Evolutionary conservation across 805 yeast species (phyloP), one percentile per base, ranked within the genome.

Genomic region (Maudiozyma serrabonitensis): DNA sequence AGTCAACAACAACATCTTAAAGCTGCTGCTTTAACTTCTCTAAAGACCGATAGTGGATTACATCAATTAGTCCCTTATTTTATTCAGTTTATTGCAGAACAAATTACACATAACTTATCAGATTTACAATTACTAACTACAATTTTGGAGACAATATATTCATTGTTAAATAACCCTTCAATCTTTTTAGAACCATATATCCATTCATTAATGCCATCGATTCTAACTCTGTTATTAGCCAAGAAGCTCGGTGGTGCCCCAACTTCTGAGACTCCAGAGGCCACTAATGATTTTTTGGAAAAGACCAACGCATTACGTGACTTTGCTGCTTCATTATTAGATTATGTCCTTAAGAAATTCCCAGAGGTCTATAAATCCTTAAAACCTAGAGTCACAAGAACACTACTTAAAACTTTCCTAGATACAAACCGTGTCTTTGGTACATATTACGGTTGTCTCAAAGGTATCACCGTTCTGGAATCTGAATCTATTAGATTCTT

Each of bases 11-110:
- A 60, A 51, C 72, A 73, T 40, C 70, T 87, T 62, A 80, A 78
- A 54, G 76, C 78, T 38, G 93, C 96, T 0, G 97, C 97, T 1
- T 72, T 93, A 48, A 81, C 83, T 28, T 86, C 96, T 8, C 71
- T 93, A 52, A 80, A 86, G 51, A 82, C 86, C 31, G 99, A 93
- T 63, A 96, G 97, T 2, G 99, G 99, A 34, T 70, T 93, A 50
- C 99, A 93, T 70, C 99, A 93, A 67, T 70, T 93, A 46, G 93
- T 95, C 5, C 99, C 99, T 2, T 93, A 93, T 64, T 87, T 93
- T 59, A 90, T 93, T 46, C 98, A 93, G 63, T 90, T 93, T 62
- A 87, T 89, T 35, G 95, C 96, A 6, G 99, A 93, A 62, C 95
- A 95, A 57, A 81, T 93, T 50, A 87, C 98, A 0, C 84, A 87